Evolutionary conservation across 176 grass and related monocot genomes (phyloP).

Genomic region (Phyllostachys edulis): DNA sequence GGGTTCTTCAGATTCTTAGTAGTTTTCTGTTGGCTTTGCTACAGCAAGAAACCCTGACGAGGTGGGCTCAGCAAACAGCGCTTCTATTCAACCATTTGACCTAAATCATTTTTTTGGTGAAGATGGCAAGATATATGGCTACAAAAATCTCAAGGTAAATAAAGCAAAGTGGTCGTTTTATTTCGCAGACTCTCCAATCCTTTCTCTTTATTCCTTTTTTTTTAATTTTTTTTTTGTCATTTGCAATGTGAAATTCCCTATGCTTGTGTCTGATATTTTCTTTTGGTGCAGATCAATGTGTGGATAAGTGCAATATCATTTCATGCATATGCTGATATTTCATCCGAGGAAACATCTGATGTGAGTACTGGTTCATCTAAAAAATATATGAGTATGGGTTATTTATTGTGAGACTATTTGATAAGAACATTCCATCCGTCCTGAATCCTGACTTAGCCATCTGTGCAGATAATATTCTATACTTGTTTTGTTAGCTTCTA

Average conservation of each 20-base stretch:
- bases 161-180: background rate
- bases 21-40: slow-evolving; percentile 24
- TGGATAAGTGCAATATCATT: slow-evolving; percentile 84
- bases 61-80: slow-evolving; percentile 43
- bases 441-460: background rate
- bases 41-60: slow-evolving; percentile 62
- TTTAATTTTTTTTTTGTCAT: slow-evolving; percentile 9
- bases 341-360: slow-evolving; percentile 59
- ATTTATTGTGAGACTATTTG: background rate
- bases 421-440: slow-evolving; percentile 9
- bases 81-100: slow-evolving; percentile 63
- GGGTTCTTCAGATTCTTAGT: slow-evolving; percentile 15
- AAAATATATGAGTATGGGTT: background rate
- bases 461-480: background rate
- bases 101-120: slow-evolving; percentile 88
- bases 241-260: slow-evolving; percentile 7
- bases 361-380: slow-evolving; percentile 52
- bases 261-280: background rate
- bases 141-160: slow-evolving; percentile 76
- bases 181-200: background rate
- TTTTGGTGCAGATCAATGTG: slow-evolving; percentile 76
- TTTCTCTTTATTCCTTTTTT: background rate
- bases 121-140: slow-evolving; percentile 96
- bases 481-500: background rate
- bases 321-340: slow-evolving; percentile 78